Evolutionary conservation across 2,329 filamentous ascomycete genomes (phyloP).

Genomic region (Incumbomyces lentus): DNA sequence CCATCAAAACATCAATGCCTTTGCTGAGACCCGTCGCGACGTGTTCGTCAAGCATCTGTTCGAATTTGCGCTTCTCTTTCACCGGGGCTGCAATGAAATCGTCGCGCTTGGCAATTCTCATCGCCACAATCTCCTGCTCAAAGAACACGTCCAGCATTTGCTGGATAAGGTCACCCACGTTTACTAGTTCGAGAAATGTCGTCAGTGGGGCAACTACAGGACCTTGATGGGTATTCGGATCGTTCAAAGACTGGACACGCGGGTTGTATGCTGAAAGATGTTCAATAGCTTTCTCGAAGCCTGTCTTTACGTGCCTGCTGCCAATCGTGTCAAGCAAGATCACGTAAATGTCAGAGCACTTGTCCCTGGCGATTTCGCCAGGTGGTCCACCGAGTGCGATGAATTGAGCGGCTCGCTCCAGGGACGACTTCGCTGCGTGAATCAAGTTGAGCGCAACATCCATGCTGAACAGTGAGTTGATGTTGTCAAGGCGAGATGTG

Average conservation of each 20-base stretch:
- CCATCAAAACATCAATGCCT: constrained; percentile 96
- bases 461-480: constrained; percentile 89
- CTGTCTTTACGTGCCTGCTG: constrained; percentile 75
- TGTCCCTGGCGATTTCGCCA: constrained; percentile 72
- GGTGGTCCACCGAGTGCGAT: constrained; percentile 68
- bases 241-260: constrained; percentile 55
- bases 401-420: constrained; percentile 78
- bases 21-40: constrained; percentile 94
- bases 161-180: constrained; percentile 92
- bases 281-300: constrained; percentile 83
- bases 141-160: constrained; percentile 99
- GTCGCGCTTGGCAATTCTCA: constrained; percentile 77
- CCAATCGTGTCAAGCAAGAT: constrained; percentile 74
- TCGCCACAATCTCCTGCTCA: constrained; percentile 78
- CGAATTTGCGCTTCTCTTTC: constrained; percentile 95
- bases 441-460: constrained; percentile 86
- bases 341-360: constrained; percentile 85
- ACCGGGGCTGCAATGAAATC: constrained; percentile 89
- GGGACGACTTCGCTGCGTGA: constrained; percentile 74
- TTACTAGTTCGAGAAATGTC: constrained; percentile 93
- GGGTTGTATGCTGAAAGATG: constrained; percentile 89
- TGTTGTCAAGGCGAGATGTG: constrained; percentile 87
- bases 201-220: constrained; percentile 68
- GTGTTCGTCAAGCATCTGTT: constrained; percentile 95
- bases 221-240: constrained; percentile 47